A percentile compares a stretch with the other conserved stretches of the same genome.
phyloP scores from a whole-genome alignment of 192 early-diverging fungal species.

The Podila epicladia region DNA sequence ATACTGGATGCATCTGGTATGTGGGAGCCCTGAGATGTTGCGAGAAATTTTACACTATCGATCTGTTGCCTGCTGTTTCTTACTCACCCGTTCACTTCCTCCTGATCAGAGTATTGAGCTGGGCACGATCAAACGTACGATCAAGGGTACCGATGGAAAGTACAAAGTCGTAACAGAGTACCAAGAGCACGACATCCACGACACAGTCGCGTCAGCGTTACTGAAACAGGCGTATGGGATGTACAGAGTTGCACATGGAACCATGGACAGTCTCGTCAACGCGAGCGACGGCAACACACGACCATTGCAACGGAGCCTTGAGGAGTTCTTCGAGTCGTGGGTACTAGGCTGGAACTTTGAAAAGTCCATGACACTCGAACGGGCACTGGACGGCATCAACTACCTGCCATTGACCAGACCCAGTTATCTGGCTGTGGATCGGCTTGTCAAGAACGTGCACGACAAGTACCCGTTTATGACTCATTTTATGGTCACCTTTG shows the following conservation, averaged over 20 bases:
- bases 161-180: conserved; percentile 61
- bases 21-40: conserved; percentile 14
- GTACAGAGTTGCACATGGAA: conserved; percentile 53
- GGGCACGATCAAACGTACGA: conserved; percentile 41
- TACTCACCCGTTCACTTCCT: neutral
- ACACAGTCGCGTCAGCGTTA: conserved; percentile 54
- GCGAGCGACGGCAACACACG: conserved; percentile 21
- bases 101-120: conserved; percentile 48
- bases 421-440: conserved; percentile 16
- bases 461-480: conserved; percentile 37
- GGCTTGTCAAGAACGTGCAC: conserved; percentile 22
- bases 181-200: conserved; percentile 62
- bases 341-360: conserved; percentile 69
- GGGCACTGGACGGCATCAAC: conserved; percentile 33
- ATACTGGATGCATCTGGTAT: conserved; percentile 70
- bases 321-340: conserved; percentile 71
- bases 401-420: conserved; percentile 32
- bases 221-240: conserved; percentile 63
- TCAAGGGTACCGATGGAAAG: conserved; percentile 62
- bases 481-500: conserved; percentile 46
- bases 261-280: conserved; percentile 17
- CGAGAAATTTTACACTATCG: too few species aligned
- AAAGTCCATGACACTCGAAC: conserved; percentile 37
- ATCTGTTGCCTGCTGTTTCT: too few species aligned
- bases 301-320: conserved; percentile 48